Evolutionary conservation across 108 stramenopile genomes (phyloP).

Genomic region (Heterococcus sp.): DNA sequence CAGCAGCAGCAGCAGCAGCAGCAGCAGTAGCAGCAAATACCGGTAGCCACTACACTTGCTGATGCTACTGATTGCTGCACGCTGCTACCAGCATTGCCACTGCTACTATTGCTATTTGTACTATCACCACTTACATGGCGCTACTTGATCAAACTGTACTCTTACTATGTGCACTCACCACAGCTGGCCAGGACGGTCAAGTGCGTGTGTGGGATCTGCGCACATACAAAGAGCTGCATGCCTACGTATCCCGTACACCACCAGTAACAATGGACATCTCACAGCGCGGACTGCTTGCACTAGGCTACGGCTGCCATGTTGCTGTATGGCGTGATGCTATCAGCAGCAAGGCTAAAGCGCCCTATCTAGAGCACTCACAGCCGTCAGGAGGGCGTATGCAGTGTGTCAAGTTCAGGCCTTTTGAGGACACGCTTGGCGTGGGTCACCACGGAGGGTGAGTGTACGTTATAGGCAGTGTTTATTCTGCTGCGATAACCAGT

Average conservation of each 20-base stretch:
- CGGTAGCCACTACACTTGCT: no score
- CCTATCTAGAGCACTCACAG: conserved; percentile 83
- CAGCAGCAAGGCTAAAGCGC: conserved; percentile 64
- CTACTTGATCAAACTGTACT: no score
- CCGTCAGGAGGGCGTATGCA: conserved; percentile 62
- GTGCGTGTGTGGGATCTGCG: conserved; percentile 87
- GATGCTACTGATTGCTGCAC: no score
- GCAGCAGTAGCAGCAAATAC: no score
- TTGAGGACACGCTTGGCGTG: conserved; percentile 91
- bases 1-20: no score
- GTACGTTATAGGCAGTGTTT: conserved; percentile 8
- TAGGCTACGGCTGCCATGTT: conserved; percentile 69
- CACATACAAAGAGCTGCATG: conserved; percentile 59
- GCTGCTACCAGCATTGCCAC: no score
- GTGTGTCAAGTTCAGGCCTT: conserved; percentile 83
- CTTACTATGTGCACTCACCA: no score
- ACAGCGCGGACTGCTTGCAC: conserved; percentile 81
- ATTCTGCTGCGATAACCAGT: no score
- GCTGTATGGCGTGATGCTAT: conserved; percentile 85
- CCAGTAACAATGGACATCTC: conserved; percentile 76
- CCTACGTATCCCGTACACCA: conserved; percentile 31
- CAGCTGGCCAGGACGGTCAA: background rate
- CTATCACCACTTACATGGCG: no score
- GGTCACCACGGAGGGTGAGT: conserved; percentile 78
- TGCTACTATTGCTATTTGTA: no score